Evolutionary conservation across 495 filamentous ascomycete species (phyloP).

Genomic region (Penicillium salamii): DNA sequence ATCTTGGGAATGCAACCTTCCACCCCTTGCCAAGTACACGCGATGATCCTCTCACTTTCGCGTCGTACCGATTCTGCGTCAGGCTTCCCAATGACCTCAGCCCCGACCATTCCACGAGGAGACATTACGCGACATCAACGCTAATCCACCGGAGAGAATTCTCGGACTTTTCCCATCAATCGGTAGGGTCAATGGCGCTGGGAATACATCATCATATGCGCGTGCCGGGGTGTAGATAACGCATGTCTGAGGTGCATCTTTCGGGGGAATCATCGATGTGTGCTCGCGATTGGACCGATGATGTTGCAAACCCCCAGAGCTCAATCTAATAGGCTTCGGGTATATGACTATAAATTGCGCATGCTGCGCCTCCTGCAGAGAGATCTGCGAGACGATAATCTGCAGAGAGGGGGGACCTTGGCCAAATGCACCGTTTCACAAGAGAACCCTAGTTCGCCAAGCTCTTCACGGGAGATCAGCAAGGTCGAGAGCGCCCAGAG

Average conservation of each 20-base stretch:
- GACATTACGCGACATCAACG: not conserved
- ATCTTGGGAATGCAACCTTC: slow-evolving; percentile 25
- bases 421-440: slow-evolving; percentile 5
- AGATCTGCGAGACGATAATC: not conserved
- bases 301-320: not conserved
- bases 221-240: not conserved
- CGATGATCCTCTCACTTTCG: slow-evolving; percentile 2
- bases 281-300: not conserved
- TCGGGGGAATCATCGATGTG: not conserved
- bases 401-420: not conserved
- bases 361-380: slow-evolving; percentile 2
- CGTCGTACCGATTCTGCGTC: slow-evolving; percentile 18
- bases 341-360: not conserved
- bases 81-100: slow-evolving; percentile 10
- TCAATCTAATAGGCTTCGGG: not conserved
- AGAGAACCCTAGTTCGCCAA: slow-evolving; percentile 18
- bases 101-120: not conserved
- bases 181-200: not conserved
- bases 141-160: not conserved
- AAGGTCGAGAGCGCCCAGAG: not conserved
- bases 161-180: not conserved
- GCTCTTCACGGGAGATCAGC: slow-evolving; percentile 17
- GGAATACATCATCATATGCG: not conserved
- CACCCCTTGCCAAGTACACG: slow-evolving; percentile 17
- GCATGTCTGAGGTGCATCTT: not conserved